Percentiles rank a stretch among this genome's conserved stretches.
Evolutionary conservation across 2,329 filamentous ascomycete species (phyloP).

Genomic region (Fusarium virguliforme): DNA sequence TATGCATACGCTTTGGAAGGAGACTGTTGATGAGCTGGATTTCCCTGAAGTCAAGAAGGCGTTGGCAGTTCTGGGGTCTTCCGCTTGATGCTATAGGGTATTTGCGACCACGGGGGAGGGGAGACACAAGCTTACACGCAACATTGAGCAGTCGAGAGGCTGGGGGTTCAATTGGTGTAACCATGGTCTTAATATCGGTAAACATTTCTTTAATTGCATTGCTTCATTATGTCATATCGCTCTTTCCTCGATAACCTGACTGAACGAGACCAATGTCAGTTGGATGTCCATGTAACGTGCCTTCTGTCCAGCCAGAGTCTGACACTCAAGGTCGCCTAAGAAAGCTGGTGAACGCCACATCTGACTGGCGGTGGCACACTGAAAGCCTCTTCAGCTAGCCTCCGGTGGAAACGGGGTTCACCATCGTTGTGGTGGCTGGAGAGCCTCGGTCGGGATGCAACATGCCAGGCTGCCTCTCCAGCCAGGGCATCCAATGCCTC

Average conservation of each 20-base stretch:
- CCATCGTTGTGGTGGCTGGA: not conserved
- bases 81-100: not conserved
- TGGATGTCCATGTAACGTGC: not conserved
- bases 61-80: not conserved
- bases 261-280: not conserved
- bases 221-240: too few species aligned
- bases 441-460: not conserved
- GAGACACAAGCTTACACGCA: too few species aligned
- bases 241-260: not conserved
- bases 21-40: slow-evolving; percentile 26
- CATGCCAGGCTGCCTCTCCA: not conserved
- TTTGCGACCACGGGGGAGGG: too few species aligned
- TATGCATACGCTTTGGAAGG: slow-evolving; percentile 23
- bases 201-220: not conserved
- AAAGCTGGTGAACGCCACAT: not conserved
- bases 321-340: not conserved
- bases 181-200: too few species aligned
- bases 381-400: not conserved
- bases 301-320: not conserved
- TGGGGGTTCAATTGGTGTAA: too few species aligned
- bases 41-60: not conserved
- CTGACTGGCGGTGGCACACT: slow-evolving; percentile 3
- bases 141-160: too few species aligned
- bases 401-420: not conserved
- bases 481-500: not conserved